These are phyloP conservation scores for Diaporthe caulivora DNA, from an alignment of 2,329 filamentous ascomycete species.

Conservation along the genomic window DNA sequence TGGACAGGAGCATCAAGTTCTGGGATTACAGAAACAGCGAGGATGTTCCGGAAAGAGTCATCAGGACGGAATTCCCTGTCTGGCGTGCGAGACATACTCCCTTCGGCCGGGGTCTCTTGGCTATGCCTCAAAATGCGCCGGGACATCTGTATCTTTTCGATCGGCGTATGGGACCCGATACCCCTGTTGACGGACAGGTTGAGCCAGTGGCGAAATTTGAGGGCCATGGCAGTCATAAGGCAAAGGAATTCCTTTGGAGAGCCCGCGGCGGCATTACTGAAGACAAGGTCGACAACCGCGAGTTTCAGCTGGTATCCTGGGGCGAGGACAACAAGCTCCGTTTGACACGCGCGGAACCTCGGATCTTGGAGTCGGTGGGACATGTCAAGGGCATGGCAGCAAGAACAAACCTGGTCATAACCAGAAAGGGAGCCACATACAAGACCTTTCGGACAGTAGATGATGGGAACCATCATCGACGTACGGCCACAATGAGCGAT, in stretches of 20 bases:
- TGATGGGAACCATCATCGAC: constrained; percentile 68
- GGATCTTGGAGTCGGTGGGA: constrained; percentile 76
- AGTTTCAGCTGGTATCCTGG: constrained; percentile 95
- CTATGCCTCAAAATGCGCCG: constrained; percentile 92
- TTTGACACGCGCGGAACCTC: constrained; percentile 78
- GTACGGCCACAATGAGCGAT: constrained; percentile 72
- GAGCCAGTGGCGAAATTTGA: constrained; percentile 69
- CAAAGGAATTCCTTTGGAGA: constrained; percentile 94
- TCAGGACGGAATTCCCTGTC: constrained; percentile 86
- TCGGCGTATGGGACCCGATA: constrained; percentile 62
- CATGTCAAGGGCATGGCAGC: constrained; percentile 77
- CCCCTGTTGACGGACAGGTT: constrained; percentile 57
- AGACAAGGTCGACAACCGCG: constrained; percentile 81
- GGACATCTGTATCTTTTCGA: constrained; percentile 89
- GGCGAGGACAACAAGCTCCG: constrained; percentile 87
- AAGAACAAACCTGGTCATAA: constrained; percentile 76
- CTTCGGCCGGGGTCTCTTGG: constrained; percentile 86
- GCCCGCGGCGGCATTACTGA: constrained; percentile 76
- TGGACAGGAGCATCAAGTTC: constrained; percentile 93
- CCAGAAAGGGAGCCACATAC: constrained; percentile 86
- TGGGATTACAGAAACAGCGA: constrained; percentile 81
- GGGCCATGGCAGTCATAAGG: constrained; percentile 75
- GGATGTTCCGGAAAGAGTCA: constrained; percentile 79
- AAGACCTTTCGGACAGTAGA: constrained; percentile 85
- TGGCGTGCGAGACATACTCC: constrained; percentile 94